Percentiles rank a stretch among this genome's conserved stretches.
These are phyloP conservation scores for Backusella liffmaniae DNA, from an alignment of 192 early-diverging fungal genomes.

Conservation along the genomic window DNA sequence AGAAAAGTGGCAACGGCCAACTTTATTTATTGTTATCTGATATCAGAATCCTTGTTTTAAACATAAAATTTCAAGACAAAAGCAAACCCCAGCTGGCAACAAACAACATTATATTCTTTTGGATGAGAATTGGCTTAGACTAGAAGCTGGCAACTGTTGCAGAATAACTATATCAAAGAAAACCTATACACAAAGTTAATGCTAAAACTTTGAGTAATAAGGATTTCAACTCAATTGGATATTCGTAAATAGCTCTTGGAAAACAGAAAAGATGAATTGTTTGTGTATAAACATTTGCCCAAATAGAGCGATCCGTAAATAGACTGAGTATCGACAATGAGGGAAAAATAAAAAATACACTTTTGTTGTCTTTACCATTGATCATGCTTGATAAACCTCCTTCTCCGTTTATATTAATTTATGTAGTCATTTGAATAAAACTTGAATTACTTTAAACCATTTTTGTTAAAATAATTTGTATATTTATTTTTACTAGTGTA, in stretches of 20 bases:
- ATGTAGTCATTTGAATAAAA: not conserved
- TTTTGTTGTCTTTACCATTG: not conserved
- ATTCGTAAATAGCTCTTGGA: not conserved
- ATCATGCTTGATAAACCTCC: slow-evolving; percentile 2
- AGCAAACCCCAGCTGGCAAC: not conserved
- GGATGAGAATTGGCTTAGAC: not conserved
- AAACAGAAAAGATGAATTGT: slow-evolving; percentile 4
- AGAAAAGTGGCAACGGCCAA: not conserved
- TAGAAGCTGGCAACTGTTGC: not conserved
- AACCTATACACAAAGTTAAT: not conserved
- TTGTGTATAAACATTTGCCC: slow-evolving; percentile 2
- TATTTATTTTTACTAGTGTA: not conserved
- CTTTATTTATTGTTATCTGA: slow-evolving; percentile 11
- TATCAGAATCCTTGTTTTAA: not conserved
- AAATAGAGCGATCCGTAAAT: not conserved
- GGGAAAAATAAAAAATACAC: not conserved
- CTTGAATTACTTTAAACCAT: not conserved
- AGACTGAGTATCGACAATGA: not conserved
- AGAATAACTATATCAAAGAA: not conserved
- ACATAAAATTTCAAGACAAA: not conserved
- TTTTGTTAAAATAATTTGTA: not conserved
- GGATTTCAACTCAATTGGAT: not conserved
- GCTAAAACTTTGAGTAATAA: not conserved
- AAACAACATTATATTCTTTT: not conserved
- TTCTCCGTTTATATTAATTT: not conserved